These are phyloP conservation scores for Histomonas meleagridis DNA, from an alignment of 208 protist species.

Conservation along the genomic window DNA sequence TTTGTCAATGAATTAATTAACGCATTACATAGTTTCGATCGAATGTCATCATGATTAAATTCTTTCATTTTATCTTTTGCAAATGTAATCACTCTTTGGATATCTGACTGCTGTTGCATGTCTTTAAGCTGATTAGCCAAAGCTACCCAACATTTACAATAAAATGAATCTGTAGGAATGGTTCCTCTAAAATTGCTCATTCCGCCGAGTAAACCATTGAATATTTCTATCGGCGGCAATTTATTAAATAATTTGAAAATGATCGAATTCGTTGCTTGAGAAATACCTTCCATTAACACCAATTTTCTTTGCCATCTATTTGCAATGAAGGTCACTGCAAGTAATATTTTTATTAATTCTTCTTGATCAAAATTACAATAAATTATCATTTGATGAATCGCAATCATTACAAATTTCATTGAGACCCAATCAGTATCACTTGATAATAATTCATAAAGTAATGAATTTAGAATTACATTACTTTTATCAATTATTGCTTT, in stretches of 20 bases:
- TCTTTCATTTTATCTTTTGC: not conserved
- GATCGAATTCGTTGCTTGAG: not conserved
- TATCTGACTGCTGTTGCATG: not conserved
- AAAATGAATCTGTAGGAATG: not conserved
- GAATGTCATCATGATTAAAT: not conserved
- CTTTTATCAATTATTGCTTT: not conserved
- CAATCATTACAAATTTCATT: not conserved
- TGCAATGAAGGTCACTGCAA: not conserved
- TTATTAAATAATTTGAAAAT: conserved; percentile 26
- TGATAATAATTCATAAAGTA: not conserved
- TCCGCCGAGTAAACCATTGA: not conserved
- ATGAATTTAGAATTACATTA: not conserved
- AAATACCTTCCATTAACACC: not conserved
- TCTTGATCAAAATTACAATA: not conserved
- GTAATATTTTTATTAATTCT: not conserved
- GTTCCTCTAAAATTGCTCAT: not conserved
- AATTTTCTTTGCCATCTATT: not conserved
- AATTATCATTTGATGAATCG: not conserved
- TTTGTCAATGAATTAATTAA: not conserved
- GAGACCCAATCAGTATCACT: not conserved
- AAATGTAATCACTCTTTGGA: not conserved
- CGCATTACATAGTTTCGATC: not conserved
- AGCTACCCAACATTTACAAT: not conserved
- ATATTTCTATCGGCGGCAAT: not conserved
- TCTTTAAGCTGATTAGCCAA: not conserved